phyloP scores from a whole-genome alignment of 2,329 filamentous ascomycete species.

The Verticillium zaregamsianum region DNA sequence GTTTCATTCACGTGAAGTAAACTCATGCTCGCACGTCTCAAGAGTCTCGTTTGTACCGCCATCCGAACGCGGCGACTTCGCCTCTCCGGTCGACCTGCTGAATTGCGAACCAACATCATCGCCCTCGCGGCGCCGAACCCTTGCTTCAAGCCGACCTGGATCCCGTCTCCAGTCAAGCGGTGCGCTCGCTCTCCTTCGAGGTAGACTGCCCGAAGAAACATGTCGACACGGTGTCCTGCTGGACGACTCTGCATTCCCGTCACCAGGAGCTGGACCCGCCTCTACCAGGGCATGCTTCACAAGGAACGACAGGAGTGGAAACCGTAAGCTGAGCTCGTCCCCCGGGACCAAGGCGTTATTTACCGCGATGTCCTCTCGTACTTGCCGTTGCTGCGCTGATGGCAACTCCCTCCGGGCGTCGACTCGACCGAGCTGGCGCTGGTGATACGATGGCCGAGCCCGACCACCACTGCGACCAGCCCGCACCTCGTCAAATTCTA shows the following conservation, averaged over 20 bases:
- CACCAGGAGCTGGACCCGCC: background rate
- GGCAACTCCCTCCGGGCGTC: background rate
- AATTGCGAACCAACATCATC: background rate
- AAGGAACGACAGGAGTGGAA: background rate
- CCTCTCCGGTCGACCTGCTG: background rate
- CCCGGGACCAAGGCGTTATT: background rate
- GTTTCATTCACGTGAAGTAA: background rate
- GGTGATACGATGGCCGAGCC: background rate
- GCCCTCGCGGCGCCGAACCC: background rate
- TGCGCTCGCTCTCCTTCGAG: background rate
- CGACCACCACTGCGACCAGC: background rate
- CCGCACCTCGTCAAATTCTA: background rate
- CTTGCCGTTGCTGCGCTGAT: background rate
- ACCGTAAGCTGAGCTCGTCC: background rate
- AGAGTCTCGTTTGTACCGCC: background rate
- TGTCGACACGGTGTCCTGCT: background rate
- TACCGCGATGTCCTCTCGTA: background rate
- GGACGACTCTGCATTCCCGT: background rate
- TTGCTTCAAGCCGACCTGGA: background rate
- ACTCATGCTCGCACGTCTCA: background rate
- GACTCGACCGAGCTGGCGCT: background rate
- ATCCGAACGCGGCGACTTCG: background rate
- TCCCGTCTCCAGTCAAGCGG: background rate
- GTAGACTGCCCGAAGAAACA: background rate
- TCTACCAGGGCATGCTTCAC: background rate